Base-by-base conservation (phyloP, 441 rosid species). In the Melastoma candidum region DNA sequence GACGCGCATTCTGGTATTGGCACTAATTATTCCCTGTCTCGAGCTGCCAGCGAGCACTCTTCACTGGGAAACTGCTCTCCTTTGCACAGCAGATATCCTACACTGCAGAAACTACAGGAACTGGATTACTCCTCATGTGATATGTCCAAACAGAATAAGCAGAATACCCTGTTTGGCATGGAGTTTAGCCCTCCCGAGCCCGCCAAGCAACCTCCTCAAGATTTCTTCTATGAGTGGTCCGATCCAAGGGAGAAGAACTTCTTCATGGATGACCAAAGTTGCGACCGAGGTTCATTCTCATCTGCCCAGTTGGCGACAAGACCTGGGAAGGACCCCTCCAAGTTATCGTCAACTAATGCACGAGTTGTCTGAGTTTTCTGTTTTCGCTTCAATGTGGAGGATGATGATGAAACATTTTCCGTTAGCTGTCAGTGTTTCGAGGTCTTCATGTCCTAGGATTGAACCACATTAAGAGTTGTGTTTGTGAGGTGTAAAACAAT, bases 211-310 rank as follows among this genome's bases (percentile, higher is more conserved):
- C 48, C 73, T 14, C 67, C 63, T 69, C 74, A 73, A 56, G 64
- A 61, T 47, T 64, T 73, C 49, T 61, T 65, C n/a, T 59, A 66
- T 24, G 68, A 63, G 49, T 67, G 73, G 74, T 66, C 74, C 0
- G 69, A 69, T 57, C 54, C 67, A 51, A 57, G 60, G 52, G 63
- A 62, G 48, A 59, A 64, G 8, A 64, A 68, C 51, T 61, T 64
- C 57, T 61, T 50, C 62, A 48, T 65, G 12, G 57, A 64, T 47
- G 54, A 48, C 54, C 57, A 60, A 24, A 46, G 57, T 25, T 51
- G 51, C 9, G 64, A 52, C 29, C 29, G 46, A 24, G 47, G 44
- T 43, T 60, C 56, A 2, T 46, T 52, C 57, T 60, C 64, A 50
- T 60, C 64, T 52, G 41, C 64, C 4, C 64, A 60, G 51, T 46